Evolutionary conservation across 441 rosid species (phyloP).

Genomic region (California macrophylla): DNA sequence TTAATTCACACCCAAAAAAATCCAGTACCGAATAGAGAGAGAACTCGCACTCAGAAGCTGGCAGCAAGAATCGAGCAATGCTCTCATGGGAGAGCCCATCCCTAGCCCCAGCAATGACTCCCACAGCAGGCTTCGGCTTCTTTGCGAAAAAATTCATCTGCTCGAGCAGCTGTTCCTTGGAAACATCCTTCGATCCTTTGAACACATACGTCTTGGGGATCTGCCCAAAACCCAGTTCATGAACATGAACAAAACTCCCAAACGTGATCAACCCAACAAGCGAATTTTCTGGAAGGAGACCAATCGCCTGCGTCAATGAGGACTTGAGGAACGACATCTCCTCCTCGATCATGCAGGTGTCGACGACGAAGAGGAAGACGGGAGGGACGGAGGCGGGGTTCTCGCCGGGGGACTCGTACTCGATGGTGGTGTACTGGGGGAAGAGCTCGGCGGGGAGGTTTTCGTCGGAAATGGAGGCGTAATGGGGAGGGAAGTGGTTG

Average conservation of each 20-base stretch:
- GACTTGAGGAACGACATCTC: slow-evolving; percentile 70
- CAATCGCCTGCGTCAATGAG: slow-evolving; percentile 64
- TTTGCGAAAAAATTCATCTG: slow-evolving; percentile 65
- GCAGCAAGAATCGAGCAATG: slow-evolving; percentile 77
- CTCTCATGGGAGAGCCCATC: slow-evolving; percentile 76
- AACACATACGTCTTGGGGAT: slow-evolving; percentile 66
- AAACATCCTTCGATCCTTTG: slow-evolving; percentile 61
- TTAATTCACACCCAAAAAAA: background rate
- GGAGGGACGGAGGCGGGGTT: slow-evolving; percentile 31
- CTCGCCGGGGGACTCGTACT: slow-evolving; percentile 46
- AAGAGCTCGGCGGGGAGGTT: slow-evolving; percentile 85
- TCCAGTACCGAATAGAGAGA: slow-evolving; percentile 55
- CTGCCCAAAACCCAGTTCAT: slow-evolving; percentile 70
- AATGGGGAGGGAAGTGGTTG: slow-evolving; percentile 62
- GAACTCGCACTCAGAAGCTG: slow-evolving; percentile 76
- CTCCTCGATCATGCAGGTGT: slow-evolving; percentile 74
- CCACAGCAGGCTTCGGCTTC: slow-evolving; percentile 61
- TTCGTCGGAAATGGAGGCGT: slow-evolving; percentile 57
- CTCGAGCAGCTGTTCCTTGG: slow-evolving; percentile 73
- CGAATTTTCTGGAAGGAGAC: slow-evolving; percentile 57
- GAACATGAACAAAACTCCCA: slow-evolving; percentile 62
- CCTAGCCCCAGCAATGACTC: slow-evolving; percentile 73
- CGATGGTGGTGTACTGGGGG: slow-evolving; percentile 73
- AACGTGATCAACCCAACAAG: slow-evolving; percentile 69
- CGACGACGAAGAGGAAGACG: slow-evolving; percentile 68